These are phyloP conservation scores for Ustilago lituana DNA, from an alignment of 1,284 basidiomycete species.

Conservation along the genomic window DNA sequence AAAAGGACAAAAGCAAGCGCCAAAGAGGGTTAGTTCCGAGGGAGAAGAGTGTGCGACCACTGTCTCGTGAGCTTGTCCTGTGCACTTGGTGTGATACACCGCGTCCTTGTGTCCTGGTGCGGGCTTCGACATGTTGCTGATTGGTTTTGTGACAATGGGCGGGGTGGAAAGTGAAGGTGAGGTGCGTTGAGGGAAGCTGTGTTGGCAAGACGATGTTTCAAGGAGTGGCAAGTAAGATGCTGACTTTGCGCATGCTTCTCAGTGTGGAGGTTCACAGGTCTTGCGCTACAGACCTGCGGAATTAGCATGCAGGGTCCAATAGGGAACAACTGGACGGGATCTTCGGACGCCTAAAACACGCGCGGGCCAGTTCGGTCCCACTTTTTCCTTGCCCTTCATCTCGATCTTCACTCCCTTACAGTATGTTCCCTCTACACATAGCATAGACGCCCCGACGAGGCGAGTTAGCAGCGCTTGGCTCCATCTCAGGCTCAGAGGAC, in stretches of 20 bases:
- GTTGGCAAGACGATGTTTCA: background rate
- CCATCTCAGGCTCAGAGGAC: too few relatives aligned
- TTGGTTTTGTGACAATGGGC: background rate
- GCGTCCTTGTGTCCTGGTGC: constrained; percentile 48
- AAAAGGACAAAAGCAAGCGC: constrained; percentile 78
- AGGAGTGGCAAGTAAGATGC: background rate
- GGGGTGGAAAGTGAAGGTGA: background rate
- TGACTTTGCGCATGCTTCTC: background rate
- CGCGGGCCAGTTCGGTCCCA: too few relatives aligned
- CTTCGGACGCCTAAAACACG: too few relatives aligned
- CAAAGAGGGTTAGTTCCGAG: constrained; percentile 72
- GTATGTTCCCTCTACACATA: too few relatives aligned
- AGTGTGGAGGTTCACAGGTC: constrained; percentile 26
- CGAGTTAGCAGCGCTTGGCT: too few relatives aligned
- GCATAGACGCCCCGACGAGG: too few relatives aligned
- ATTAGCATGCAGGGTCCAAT: constrained; percentile 26
- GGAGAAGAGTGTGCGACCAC: constrained; percentile 71
- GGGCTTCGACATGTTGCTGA: constrained; percentile 35
- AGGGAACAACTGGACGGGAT: too few relatives aligned
- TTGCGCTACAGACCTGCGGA: too few relatives aligned
- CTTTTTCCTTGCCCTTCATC: too few relatives aligned
- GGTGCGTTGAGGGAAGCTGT: background rate
- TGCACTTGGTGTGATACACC: constrained; percentile 69
- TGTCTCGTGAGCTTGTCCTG: constrained; percentile 72
- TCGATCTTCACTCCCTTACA: too few relatives aligned